Evolutionary conservation across 31 red algal species (phyloP).

Genomic region (Bonnemaisonia californica): DNA sequence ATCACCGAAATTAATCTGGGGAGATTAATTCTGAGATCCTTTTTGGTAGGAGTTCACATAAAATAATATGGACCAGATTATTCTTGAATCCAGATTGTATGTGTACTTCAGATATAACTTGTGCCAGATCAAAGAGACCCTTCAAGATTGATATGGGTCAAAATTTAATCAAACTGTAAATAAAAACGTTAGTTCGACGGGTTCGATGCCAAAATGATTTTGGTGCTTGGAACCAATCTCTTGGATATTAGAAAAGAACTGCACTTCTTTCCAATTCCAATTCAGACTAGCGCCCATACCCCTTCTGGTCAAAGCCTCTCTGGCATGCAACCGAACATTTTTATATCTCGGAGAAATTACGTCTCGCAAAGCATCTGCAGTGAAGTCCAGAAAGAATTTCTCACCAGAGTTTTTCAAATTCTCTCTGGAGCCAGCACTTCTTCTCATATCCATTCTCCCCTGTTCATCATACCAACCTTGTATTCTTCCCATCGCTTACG

Average conservation of each 20-base stretch:
- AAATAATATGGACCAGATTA: too few species aligned
- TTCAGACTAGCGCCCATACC: constrained; percentile 25
- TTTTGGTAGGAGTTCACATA: too few species aligned
- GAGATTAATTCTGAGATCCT: too few species aligned
- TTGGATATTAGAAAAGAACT: constrained; percentile 8
- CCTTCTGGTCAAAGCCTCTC: constrained; percentile 20
- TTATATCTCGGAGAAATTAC: constrained; percentile 5
- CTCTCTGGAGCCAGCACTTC: background rate
- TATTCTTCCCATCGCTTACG: constrained; percentile 17
- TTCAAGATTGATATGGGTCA: too few species aligned
- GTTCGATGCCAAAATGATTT: background rate
- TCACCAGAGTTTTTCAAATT: constrained; percentile 41
- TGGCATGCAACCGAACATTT: constrained; percentile 1
- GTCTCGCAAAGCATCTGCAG: background rate
- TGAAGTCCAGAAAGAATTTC: constrained; percentile 19
- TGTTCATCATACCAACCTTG: constrained; percentile 15
- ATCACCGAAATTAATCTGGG: too few species aligned
- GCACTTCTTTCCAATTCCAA: background rate
- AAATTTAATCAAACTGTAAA: too few species aligned
- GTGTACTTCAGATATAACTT: too few species aligned
- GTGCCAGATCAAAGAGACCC: too few species aligned
- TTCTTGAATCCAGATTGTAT: too few species aligned
- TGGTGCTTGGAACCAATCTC: constrained; percentile 5
- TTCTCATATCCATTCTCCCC: background rate
- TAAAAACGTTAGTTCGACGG: too few species aligned